A percentile compares a stretch with the other conserved stretches of the same genome.
Evolutionary conservation across 495 filamentous ascomycete genomes (phyloP).

Genomic region (Tuber aestivum): DNA sequence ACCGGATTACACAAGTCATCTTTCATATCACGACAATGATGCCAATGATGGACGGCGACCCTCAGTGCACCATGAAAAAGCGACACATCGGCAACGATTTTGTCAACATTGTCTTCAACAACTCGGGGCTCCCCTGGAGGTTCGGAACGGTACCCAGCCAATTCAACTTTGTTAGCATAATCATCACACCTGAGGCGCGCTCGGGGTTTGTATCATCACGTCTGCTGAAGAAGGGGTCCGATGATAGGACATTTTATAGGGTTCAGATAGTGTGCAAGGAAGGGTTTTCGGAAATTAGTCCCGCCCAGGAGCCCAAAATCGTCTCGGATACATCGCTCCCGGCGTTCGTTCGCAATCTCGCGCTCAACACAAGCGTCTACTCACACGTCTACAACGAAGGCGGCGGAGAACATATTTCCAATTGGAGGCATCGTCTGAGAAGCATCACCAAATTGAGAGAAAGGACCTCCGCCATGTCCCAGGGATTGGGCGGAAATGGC

Average conservation of each 20-base stretch:
- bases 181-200: slow-evolving; percentile 79
- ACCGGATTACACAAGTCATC: slow-evolving; percentile 87
- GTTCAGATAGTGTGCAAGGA: slow-evolving; percentile 78
- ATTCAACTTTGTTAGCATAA: slow-evolving; percentile 94
- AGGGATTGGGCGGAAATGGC: slow-evolving; percentile 3
- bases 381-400: slow-evolving; percentile 80
- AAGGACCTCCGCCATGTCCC: slow-evolving; percentile 38
- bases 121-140: slow-evolving; percentile 76
- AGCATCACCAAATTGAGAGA: slow-evolving; percentile 80
- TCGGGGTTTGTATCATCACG: slow-evolving; percentile 55
- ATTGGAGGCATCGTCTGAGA: slow-evolving; percentile 78
- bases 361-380: slow-evolving; percentile 89
- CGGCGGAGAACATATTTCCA: slow-evolving; percentile 77
- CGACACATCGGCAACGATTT: slow-evolving; percentile 95
- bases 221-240: slow-evolving; percentile 41
- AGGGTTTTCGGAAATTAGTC: slow-evolving; percentile 83
- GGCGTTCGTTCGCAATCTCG: slow-evolving; percentile 81
- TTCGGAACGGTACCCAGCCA: slow-evolving; percentile 89
- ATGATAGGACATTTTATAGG: slow-evolving; percentile 61
- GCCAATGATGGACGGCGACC: slow-evolving; percentile 73
- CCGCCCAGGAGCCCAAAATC: slow-evolving; percentile 79
- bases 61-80: slow-evolving; percentile 76
- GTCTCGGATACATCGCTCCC: slow-evolving; percentile 72
- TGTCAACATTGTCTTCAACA: slow-evolving; percentile 97
- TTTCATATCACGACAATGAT: slow-evolving; percentile 96